Evolutionary conservation across 192 early-diverging fungal species (phyloP).

Genomic region (Polychytrium aggregatum): DNA sequence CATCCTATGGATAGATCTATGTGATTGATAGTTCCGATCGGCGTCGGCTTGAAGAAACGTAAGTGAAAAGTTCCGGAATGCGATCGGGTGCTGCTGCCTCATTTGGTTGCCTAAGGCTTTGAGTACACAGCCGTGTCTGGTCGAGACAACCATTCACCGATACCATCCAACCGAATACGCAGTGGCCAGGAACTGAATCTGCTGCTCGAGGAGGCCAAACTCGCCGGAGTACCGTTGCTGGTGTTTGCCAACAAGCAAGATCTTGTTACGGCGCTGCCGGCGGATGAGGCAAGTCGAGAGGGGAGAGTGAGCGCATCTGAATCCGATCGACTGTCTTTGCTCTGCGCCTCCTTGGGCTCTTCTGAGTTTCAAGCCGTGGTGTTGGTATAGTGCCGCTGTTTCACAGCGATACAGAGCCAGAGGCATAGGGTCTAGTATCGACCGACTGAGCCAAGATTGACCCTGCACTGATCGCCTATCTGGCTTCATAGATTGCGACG

Average conservation of each 20-base stretch:
- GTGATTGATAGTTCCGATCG: constrained; percentile 92
- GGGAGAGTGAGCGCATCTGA: background rate
- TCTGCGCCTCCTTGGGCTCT: background rate
- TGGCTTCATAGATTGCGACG: constrained; percentile 32
- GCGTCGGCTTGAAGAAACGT: constrained; percentile 67
- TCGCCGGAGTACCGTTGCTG: constrained; percentile 82
- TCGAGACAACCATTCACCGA: too few relatives aligned
- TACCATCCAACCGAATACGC: background rate
- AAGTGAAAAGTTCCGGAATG: too few relatives aligned
- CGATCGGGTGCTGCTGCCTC: too few relatives aligned
- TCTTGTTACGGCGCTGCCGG: constrained; percentile 43
- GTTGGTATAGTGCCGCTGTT: background rate
- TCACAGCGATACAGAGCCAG: background rate
- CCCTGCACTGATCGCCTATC: too few relatives aligned
- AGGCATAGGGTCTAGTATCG: background rate
- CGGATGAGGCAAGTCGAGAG: constrained; percentile 29
- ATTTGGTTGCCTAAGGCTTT: too few relatives aligned
- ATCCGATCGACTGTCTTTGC: background rate
- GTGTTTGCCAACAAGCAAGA: constrained; percentile 99
- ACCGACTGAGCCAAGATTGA: too few relatives aligned
- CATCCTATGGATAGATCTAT: constrained; percentile 65
- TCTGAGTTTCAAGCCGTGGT: background rate
- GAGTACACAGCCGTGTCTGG: too few relatives aligned
- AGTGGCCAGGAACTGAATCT: constrained; percentile 57
- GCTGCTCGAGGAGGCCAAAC: constrained; percentile 76